Evolutionary conservation across 305 asterid genomes (phyloP), one percentile per base, ranked within the genome.

Genomic region (Fraxinus sp.): DNA sequence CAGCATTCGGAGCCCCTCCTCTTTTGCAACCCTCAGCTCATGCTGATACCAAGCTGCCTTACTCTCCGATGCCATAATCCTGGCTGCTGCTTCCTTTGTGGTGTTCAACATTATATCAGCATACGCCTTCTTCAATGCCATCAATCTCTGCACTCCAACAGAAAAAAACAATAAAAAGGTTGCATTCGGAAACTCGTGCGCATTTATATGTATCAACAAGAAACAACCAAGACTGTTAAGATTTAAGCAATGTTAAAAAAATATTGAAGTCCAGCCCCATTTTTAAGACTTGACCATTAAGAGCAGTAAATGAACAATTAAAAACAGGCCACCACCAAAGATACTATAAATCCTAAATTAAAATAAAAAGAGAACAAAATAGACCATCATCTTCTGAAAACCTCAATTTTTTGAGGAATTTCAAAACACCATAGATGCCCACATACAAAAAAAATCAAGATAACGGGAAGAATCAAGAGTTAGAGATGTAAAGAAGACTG

Each of bases 81-180:
- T 90, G 14, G 88, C 91, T 0, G 97, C 97, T 22, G 97, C 92
- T 86, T 94, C 99, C 87, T 90, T 89, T 11, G 99, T 89, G 75
- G 92, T 93, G 49, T 91, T 87, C 87, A 94, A 55, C 35, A 94
- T 91, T 83, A 94, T 87, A 88, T 94, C 97, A 62, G 94, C 94
- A 80, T 94, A 94, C 1, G 96, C 98, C 88, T 91, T 94, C 91
- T 95, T 91, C 94, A 94, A 86, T 36, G 92, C 94, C 83, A 76
- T 83, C 86, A 92, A 75, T 86, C 91, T 92, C 98, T 96, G 83
- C 90, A 84, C 76, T 75, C 82, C 49, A 22, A 30, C 81, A 82
- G 76, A 26, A 73, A 62, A 18, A 70, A 75, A 80, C 18, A 14
- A 16, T 32, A 79, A 80, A 70, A 28, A 59, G 78, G 32, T 10